phyloP scores from a whole-genome alignment of 2,329 filamentous ascomycete genomes.

The Trichoderma sp. region DNA sequence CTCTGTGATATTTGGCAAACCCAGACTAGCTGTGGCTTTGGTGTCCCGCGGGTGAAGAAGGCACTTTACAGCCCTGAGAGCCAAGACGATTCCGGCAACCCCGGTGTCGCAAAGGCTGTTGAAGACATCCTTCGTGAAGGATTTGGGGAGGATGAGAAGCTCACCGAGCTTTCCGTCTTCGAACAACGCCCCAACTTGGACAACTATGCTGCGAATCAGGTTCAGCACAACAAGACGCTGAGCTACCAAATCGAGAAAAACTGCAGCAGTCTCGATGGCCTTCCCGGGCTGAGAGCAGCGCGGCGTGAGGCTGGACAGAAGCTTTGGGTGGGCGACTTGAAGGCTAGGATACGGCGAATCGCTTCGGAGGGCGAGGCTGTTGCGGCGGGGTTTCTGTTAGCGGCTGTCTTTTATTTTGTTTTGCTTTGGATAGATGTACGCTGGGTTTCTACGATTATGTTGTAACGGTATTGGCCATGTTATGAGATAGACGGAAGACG shows the following conservation, averaged over 20 bases:
- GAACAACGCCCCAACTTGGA: constrained; percentile 57
- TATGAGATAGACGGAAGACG: constrained; percentile 12
- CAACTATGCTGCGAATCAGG: constrained; percentile 48
- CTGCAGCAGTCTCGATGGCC: constrained; percentile 54
- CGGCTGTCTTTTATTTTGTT: constrained; percentile 32
- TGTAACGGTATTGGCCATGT: constrained; percentile 7
- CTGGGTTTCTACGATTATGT: not conserved
- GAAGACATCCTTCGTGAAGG: constrained; percentile 30
- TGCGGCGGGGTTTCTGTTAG: constrained; percentile 34
- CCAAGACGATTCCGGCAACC: not conserved
- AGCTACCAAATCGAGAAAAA: constrained; percentile 60
- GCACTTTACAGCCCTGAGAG: constrained; percentile 36
- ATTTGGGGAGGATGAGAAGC: constrained; percentile 24
- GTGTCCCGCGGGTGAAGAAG: constrained; percentile 54
- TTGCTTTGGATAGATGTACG: constrained; percentile 26
- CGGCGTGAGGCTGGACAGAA: constrained; percentile 49
- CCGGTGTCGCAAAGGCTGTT: constrained; percentile 1
- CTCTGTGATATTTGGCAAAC: constrained; percentile 61
- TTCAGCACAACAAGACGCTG: constrained; percentile 48
- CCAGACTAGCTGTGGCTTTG: constrained; percentile 66
- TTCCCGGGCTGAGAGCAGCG: constrained; percentile 56
- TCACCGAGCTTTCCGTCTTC: constrained; percentile 43
- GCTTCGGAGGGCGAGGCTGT: constrained; percentile 34
- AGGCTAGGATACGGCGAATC: constrained; percentile 29
- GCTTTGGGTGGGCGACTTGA: constrained; percentile 43